Evolutionary conservation across 2,329 filamentous ascomycete species (phyloP).

Genomic region (Paecilomyces sp.): DNA sequence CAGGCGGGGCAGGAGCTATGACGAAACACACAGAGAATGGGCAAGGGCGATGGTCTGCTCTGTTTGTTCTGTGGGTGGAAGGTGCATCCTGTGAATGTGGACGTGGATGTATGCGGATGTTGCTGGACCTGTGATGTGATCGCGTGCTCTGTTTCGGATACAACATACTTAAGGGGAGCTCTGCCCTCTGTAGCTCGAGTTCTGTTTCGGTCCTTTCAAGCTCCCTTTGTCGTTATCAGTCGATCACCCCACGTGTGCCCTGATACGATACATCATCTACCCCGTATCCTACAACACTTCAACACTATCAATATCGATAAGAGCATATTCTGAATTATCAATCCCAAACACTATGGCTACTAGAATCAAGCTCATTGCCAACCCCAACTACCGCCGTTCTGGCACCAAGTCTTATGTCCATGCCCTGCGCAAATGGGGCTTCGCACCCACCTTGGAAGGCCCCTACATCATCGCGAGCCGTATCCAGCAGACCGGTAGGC

Average conservation of each 20-base stretch:
- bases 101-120: background rate
- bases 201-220: background rate
- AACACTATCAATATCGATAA: background rate
- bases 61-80: background rate
- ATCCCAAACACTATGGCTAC: constrained; percentile 22
- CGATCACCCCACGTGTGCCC: background rate
- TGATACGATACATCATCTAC: background rate
- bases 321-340: background rate
- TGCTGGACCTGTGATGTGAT: background rate
- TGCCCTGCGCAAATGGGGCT: constrained; percentile 55
- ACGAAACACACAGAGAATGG: background rate
- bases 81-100: too few relatives aligned
- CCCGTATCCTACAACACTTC: background rate
- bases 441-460: constrained; percentile 55
- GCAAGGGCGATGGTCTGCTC: background rate
- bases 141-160: background rate
- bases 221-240: background rate
- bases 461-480: constrained; percentile 51
- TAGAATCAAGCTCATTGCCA: constrained; percentile 48
- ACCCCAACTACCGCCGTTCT: constrained; percentile 52
- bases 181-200: background rate
- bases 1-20: background rate
- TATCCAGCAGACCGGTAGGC: constrained; percentile 43
- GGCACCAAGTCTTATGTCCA: constrained; percentile 59
- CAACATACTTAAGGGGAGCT: background rate